Evolutionary conservation across 2,329 filamentous ascomycete genomes (phyloP), one percentile per base, ranked within the genome.

Genomic region (Exophiala lecanii-corni): DNA sequence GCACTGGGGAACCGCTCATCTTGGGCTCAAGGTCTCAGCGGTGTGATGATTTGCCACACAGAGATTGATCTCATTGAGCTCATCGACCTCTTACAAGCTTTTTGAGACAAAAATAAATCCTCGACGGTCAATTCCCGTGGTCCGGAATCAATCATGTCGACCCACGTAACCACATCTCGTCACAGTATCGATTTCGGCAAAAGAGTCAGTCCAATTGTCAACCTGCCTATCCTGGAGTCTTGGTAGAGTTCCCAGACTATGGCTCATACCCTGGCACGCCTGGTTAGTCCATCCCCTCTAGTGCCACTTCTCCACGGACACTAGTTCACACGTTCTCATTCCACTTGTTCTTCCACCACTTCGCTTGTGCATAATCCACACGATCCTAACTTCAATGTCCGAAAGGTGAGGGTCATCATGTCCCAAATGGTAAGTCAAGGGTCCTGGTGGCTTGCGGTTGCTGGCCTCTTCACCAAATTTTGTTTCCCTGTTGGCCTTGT

Each of bases 261-360:
- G 6, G 12, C 23, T 12, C 23, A 26, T 26, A 6, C 23, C 23
- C 23, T 26, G 23, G 23, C 23, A 7, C 6, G 23, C 23, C 12
- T 12, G 23, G 12, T n/a, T 17, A 36, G 17, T 26, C 17, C 34
- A 32, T 36, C 10, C 36, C 13, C 31, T 37, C 16, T 44, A 44
- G 42, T 37, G 36, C 36, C 31, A 36, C 13, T 36, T 35, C 36
- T 47, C 39, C 20, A 32, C 49, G 33, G 39, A 46, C 23, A 45
- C 49, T 49, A 51, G 34, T 25, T 43, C 20, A 43, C 49, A 49
- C 43, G 42, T 51, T 51, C 45, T 39, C 42, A 38, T 43, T 46
- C 45, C 30, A 28, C 39, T 44, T 36, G 45, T 48, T 45, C 36
- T 49, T 39, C 41, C 19, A 18, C 33, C 33, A 18, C 33, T 36